phyloP scores from a whole-genome alignment of 371 early-diverging fungal genomes.

The Syncephalis plumigaleata region DNA sequence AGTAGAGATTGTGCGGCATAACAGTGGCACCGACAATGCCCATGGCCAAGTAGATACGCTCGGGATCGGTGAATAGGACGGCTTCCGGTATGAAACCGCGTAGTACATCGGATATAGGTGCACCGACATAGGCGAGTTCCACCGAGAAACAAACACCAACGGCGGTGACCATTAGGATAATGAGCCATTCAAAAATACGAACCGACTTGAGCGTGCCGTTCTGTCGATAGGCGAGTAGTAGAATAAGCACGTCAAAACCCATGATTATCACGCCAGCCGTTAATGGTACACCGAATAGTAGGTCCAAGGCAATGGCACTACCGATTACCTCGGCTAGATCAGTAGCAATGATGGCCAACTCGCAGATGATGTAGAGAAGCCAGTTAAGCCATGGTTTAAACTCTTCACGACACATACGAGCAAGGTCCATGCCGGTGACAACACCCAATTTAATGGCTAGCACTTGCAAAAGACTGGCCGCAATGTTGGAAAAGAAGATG shows the following conservation, averaged over 20 bases:
- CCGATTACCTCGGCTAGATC: slow-evolving; percentile 66
- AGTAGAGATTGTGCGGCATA: slow-evolving; percentile 64
- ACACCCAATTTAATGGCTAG: slow-evolving; percentile 50
- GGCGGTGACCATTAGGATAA: slow-evolving; percentile 36
- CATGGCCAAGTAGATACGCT: slow-evolving; percentile 39
- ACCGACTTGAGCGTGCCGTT: slow-evolving; percentile 32
- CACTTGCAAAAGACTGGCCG: slow-evolving; percentile 40
- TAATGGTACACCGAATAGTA: slow-evolving; percentile 33
- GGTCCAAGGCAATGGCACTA: slow-evolving; percentile 50
- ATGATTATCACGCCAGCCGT: slow-evolving; percentile 52
- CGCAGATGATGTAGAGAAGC: slow-evolving; percentile 39
- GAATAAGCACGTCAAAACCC: slow-evolving; percentile 36
- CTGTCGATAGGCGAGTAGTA: slow-evolving; percentile 33
- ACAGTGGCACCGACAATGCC: slow-evolving; percentile 48
- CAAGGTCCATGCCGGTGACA: slow-evolving; percentile 47
- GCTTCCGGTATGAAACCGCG: slow-evolving; percentile 30
- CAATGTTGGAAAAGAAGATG: slow-evolving; percentile 37
- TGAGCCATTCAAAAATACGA: slow-evolving; percentile 30
- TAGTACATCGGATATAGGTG: slow-evolving; percentile 27
- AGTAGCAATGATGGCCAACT: slow-evolving; percentile 54
- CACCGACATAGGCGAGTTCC: slow-evolving; percentile 38
- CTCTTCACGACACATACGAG: slow-evolving; percentile 27
- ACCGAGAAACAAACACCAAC: slow-evolving; percentile 50
- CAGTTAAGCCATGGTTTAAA: slow-evolving; percentile 23
- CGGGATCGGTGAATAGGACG: slow-evolving; percentile 25